These are phyloP conservation scores for Otatea glauca DNA, from an alignment of 176 grass and related monocot species.

Conservation along the genomic window DNA sequence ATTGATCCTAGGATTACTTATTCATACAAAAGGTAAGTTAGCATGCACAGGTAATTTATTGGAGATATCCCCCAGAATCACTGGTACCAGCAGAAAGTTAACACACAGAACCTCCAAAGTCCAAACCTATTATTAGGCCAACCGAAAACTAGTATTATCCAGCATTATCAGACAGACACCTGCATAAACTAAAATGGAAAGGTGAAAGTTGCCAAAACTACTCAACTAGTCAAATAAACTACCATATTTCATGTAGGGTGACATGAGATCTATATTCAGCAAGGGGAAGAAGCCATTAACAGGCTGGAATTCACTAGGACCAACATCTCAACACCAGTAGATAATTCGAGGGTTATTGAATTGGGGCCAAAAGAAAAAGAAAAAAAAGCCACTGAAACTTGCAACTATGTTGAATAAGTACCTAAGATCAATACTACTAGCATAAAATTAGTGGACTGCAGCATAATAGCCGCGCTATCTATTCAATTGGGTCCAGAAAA, in stretches of 20 bases:
- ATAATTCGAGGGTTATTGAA: background rate
- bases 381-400: background rate
- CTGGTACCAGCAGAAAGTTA: background rate
- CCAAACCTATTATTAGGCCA: background rate
- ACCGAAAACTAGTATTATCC: background rate
- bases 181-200: slow-evolving; percentile 1
- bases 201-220: background rate
- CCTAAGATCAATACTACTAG: background rate
- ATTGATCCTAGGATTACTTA: background rate
- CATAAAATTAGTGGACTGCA: background rate
- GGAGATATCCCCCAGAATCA: background rate
- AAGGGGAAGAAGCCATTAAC: background rate
- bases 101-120: background rate
- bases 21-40: background rate
- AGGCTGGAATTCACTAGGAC: background rate
- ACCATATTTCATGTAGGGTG: background rate
- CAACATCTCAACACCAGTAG: background rate
- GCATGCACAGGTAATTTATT: background rate
- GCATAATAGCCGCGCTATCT: background rate
- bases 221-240: background rate
- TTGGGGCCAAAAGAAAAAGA: background rate
- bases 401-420: background rate
- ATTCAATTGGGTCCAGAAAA: background rate
- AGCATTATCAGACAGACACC: background rate
- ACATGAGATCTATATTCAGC: background rate